phyloP scores from a whole-genome alignment of 2,329 filamentous ascomycete genomes.

The Trichocomaceae sp. region DNA sequence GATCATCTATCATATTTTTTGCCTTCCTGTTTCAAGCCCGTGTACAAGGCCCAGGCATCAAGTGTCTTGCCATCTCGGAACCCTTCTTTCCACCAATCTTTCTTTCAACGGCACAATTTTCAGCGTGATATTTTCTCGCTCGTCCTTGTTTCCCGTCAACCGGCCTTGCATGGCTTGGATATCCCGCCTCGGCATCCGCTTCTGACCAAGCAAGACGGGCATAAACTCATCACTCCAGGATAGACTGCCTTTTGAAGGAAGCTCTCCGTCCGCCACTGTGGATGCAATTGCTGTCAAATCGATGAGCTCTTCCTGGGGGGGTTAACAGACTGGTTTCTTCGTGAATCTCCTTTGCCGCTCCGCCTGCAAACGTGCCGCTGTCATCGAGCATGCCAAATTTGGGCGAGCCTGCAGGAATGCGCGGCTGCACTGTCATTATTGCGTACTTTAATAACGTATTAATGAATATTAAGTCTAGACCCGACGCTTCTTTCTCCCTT shows the following conservation, averaged over 20 bases:
- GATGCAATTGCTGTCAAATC: constrained; percentile 50
- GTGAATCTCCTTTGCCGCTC: constrained; percentile 51
- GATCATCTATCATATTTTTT: constrained; percentile 25
- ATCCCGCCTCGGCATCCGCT: constrained; percentile 42
- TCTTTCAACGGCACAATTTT: constrained; percentile 47
- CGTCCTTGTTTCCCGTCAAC: constrained; percentile 48
- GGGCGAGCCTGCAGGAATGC: constrained; percentile 51
- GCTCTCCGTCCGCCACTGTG: constrained; percentile 25
- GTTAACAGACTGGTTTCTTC: constrained; percentile 53
- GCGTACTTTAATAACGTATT: constrained; percentile 34
- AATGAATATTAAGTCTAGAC: not conserved
- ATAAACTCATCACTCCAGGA: constrained; percentile 54
- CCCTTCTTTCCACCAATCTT: constrained; percentile 49
- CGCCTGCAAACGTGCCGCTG: constrained; percentile 47
- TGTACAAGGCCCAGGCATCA: constrained; percentile 50
- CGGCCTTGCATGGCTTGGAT: constrained; percentile 48
- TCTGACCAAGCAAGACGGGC: constrained; percentile 51
- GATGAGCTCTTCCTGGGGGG: constrained; percentile 43
- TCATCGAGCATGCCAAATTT: constrained; percentile 56
- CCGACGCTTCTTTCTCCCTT: not conserved
- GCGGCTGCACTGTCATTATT: constrained; percentile 52
- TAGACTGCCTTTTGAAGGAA: constrained; percentile 47
- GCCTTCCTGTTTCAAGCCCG: constrained; percentile 44
- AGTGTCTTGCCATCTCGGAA: constrained; percentile 52
- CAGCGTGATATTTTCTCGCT: constrained; percentile 55